These are phyloP conservation scores for Hamigera avellanea DNA, from an alignment of 495 filamentous ascomycete species.

Conservation along the genomic window DNA sequence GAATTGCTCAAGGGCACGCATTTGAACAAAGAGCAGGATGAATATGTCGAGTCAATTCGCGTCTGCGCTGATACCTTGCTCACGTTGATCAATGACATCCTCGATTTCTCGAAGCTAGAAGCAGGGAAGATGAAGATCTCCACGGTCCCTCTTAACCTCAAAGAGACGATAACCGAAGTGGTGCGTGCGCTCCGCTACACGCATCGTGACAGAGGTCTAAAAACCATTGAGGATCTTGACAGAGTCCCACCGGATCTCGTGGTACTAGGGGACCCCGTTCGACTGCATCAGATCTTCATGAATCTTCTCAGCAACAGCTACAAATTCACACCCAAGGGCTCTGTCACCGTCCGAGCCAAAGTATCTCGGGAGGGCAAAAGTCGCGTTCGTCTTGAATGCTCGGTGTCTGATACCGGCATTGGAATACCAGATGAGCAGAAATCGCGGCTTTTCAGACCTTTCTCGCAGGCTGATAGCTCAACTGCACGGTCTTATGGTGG, in stretches of 20 bases:
- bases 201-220: conserved; percentile 63
- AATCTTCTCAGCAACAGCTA: conserved; percentile 89
- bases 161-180: conserved; percentile 78
- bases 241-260: conserved; percentile 55
- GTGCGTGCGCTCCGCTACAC: conserved; percentile 78
- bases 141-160: conserved; percentile 71
- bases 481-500: conserved; percentile 83
- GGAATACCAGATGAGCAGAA: conserved; percentile 75
- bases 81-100: conserved; percentile 90
- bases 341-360: conserved; percentile 65
- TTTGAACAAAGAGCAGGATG: conserved; percentile 70
- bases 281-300: conserved; percentile 85
- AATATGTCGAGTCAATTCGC: conserved; percentile 85
- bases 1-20: conserved; percentile 71
- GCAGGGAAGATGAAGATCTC: conserved; percentile 93
- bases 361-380: conserved; percentile 59
- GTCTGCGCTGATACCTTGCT: conserved; percentile 83
- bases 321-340: conserved; percentile 83
- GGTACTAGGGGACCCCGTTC: conserved; percentile 84
- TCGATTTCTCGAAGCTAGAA: conserved; percentile 89
- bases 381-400: conserved; percentile 63
- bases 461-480: conserved; percentile 80
- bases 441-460: conserved; percentile 77
- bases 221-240: conserved; percentile 60
- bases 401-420: conserved; percentile 84